Evolutionary conservation across 2,329 filamentous ascomycete species (phyloP), one percentile per base, ranked within the genome.

Genomic region (Alternaria brassicae): DNA sequence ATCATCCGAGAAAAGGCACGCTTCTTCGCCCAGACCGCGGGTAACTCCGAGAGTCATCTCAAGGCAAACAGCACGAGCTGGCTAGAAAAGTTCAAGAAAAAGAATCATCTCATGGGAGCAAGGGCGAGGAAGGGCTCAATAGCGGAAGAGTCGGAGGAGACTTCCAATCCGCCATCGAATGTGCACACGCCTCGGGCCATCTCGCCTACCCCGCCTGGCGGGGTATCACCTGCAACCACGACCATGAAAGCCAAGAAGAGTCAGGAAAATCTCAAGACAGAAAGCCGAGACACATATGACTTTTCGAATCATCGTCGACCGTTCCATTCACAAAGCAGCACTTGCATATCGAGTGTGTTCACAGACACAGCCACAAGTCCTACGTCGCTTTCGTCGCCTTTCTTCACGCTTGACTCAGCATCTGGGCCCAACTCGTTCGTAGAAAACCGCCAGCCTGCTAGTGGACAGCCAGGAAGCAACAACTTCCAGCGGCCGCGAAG

Each of bases 61-160:
- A 91, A 90, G 69, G 85, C 86, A 48, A 86, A 92, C 65, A 95
- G 87, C 67, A 82, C 87, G 30, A 88, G 84, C 67, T 97, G 94
- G 93, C 84, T 98, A 34, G 92, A 97, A 72, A 96, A 95, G 75
- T 98, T 98, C 83, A 97, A 97, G 82, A 87, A 92, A 74, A 97
- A 94, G 80, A 90, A 96, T 75, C 88, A 85, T 63, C 72, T 89
- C 8, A 77, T 82, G 66, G 82, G 84, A 36, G 79, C 83, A 9
- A 84, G 83, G 68, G 81, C 82, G 44, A 78, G 85, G 44, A 87
- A 86, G 73, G 78, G 80, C 28, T 86, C 85, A 6, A 75, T 83
- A 50, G 80, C 79, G 42, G 93, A 91, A 73, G 90, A 93, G 53
- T 85, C 88, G 0, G 89, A 91, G 69, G 86, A 84, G 59, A 76